These are phyloP conservation scores for Akanthomyces uredinophilus DNA, from an alignment of 2,329 filamentous ascomycete genomes.

Conservation along the genomic window DNA sequence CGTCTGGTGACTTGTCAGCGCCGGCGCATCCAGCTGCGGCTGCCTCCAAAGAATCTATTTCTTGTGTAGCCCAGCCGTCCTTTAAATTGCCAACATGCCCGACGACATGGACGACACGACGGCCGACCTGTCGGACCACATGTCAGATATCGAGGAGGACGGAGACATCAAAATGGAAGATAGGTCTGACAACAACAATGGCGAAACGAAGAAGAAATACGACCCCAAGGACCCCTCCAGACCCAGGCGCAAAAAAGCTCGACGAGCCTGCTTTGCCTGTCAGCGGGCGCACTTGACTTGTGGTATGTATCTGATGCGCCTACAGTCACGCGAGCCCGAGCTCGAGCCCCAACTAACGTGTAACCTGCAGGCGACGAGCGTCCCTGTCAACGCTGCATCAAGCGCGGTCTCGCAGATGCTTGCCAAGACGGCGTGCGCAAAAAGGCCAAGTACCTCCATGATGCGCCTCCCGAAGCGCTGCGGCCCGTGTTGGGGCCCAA, in stretches of 20 bases:
- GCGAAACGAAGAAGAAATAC: conserved; percentile 61
- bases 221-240: conserved; percentile 85
- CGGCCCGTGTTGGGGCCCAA: conserved; percentile 75
- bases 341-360: conserved; percentile 21
- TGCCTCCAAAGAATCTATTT: background rate
- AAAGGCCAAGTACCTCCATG: conserved; percentile 98
- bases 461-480: conserved; percentile 84
- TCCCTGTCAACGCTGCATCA: conserved; percentile 90
- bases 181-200: conserved; percentile 44
- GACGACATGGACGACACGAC: conserved; percentile 49
- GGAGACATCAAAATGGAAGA: conserved; percentile 42
- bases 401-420: conserved; percentile 81
- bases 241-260: conserved; percentile 90
- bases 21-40: background rate
- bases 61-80: conserved; percentile 5
- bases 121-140: conserved; percentile 52
- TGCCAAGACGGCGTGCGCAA: conserved; percentile 97
- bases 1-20: background rate
- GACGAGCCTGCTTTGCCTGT: conserved; percentile 92
- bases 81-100: conserved; percentile 44
- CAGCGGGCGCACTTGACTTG: conserved; percentile 96
- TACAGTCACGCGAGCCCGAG: background rate
- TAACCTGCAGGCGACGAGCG: conserved; percentile 74
- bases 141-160: conserved; percentile 57
- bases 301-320: conserved; percentile 60